Evolutionary conservation across 208 protist species (phyloP), one percentile per base, ranked within the genome.

Genomic region (Wallacemonas sp.): DNA sequence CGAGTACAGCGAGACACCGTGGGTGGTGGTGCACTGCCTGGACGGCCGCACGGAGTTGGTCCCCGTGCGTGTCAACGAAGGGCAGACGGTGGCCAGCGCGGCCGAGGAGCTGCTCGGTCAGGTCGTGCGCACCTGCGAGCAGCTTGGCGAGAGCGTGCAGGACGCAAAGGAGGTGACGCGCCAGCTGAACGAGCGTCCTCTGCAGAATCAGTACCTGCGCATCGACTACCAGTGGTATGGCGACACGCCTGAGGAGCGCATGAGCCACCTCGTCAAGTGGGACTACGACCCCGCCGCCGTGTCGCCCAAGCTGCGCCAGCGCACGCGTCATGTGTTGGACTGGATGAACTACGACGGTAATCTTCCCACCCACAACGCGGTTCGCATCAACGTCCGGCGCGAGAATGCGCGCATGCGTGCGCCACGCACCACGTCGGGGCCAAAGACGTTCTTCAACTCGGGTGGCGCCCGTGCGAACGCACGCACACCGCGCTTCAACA

Each of bases 221-320:
- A 76, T 96, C 30, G 79, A 96, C 73, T 96, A 96, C 67, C 91
- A 96, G 81, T 96, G 91, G 91, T 93, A 83, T 67, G 91, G 91
- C 61, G 91, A 96, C 65, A 94, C 91, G 2, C 84, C 87, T 2
- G 88, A 93, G 64, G 86, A 96, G 79, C 86, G 91, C 44, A 80
- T 80, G 73, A 83, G 75, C 39, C 91, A 96, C 67, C 67, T 93
- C 24, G 85, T 94, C 41, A 72, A 86, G 57, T 96, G 73, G 97
- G 87, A 93, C 75, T 93, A 87, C 63, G 90, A 93, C 3, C 78
- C 85, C 9, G 69, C 54, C 24, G 63, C 70, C 24, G 81, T 89
- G 32, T 74, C 54, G 36, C 90, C 90, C 14, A 44, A 68, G 29
- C 43, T 95, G 62, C 75, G 63, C n/a, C 58, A 72, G 36, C 83